Conservation (phyloP, 2,329 filamentous ascomycete genomes). For the Colletotrichum orbiculare region DNA sequence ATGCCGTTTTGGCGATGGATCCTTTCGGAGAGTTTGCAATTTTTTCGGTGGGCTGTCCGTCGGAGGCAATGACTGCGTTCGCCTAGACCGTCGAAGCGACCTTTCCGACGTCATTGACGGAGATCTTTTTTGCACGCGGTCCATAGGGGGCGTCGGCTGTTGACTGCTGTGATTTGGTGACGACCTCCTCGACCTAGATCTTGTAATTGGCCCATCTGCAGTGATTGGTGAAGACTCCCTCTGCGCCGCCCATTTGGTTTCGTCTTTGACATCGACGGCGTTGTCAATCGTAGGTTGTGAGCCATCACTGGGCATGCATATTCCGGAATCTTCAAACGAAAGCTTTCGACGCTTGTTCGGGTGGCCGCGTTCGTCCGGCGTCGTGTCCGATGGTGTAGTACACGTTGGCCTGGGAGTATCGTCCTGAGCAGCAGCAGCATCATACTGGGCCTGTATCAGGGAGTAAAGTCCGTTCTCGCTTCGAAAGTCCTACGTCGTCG, state of each 20-base stretch:
- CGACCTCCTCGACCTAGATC: constrained; percentile 6
- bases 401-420: neutral
- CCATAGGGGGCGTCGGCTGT: neutral
- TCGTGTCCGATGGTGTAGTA: constrained; percentile 27
- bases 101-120: neutral
- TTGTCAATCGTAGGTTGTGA: constrained; percentile 1
- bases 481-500: constrained; percentile 70
- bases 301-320: constrained; percentile 25
- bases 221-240: neutral
- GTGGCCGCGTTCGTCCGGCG: constrained; percentile 35
- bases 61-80: constrained; percentile 25
- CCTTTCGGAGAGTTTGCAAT: neutral
- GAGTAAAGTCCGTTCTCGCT: constrained; percentile 80
- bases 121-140: neutral
- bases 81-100: constrained; percentile 2
- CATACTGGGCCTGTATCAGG: constrained; percentile 75
- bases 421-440: constrained; percentile 58
- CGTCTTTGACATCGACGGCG: neutral
- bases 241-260: neutral
- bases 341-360: constrained; percentile 49
- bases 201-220: neutral
- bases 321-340: constrained; percentile 39
- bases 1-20: constrained; percentile 23
- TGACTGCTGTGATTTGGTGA: neutral
- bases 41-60: constrained; percentile 4